phyloP scores from a whole-genome alignment of 306 rosid species.

The Clitoria ternatea region DNA sequence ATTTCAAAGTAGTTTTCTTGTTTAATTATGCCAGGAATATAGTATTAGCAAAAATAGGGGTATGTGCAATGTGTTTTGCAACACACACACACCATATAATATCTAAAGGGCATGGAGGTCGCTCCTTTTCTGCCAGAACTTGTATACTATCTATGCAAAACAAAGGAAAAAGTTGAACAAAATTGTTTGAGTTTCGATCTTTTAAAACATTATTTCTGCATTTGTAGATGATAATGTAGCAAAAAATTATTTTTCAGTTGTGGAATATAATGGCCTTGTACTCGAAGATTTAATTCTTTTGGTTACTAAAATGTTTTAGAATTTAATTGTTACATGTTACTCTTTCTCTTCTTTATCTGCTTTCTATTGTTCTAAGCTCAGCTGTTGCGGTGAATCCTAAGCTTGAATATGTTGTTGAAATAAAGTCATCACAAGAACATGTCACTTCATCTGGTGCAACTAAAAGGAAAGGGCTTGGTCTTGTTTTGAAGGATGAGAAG shows the following conservation, averaged over 20 bases:
- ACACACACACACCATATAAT: neutral
- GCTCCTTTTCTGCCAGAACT: neutral
- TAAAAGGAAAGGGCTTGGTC: conserved; percentile 55
- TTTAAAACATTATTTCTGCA: conserved; percentile 2
- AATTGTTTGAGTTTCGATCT: conserved; percentile 10
- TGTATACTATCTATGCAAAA: neutral
- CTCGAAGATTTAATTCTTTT: too few relatives aligned
- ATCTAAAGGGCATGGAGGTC: neutral
- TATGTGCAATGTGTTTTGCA: neutral
- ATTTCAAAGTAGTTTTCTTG: neutral
- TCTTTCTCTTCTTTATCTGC: conserved; percentile 12
- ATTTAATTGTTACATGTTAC: neutral
- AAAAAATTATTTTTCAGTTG: neutral
- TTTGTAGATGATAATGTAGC: neutral
- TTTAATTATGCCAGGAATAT: neutral
- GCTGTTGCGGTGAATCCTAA: conserved; percentile 95
- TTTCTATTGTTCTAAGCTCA: conserved; percentile 34
- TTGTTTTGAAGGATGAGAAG: conserved; percentile 67
- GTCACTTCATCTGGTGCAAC: conserved; percentile 48
- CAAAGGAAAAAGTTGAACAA: neutral
- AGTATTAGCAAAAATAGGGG: neutral
- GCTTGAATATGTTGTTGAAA: conserved; percentile 88
- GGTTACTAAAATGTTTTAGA: conserved; percentile 1
- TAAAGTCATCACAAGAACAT: conserved; percentile 45
- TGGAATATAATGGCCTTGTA: neutral